Percentiles rank a stretch among this genome's conserved stretches.
Conservation (phyloP, 108 stramenopile genomes). For the Nannochloropsis salina region DNA sequence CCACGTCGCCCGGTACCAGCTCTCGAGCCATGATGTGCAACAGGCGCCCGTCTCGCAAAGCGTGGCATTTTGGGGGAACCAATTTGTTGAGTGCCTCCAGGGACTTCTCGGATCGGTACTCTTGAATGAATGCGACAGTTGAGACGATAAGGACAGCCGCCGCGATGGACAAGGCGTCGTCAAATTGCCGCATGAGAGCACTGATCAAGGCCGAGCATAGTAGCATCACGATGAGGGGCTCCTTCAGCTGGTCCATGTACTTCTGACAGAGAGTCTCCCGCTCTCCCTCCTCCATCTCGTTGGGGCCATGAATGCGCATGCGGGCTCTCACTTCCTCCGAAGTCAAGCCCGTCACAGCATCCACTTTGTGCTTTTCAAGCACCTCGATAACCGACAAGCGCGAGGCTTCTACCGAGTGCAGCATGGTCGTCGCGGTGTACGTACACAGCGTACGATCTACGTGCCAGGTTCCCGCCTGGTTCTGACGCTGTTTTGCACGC, state of each 20-base stretch:
- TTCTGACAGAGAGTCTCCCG: slow-evolving; percentile 49
- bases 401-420: neutral
- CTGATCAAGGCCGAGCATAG: slow-evolving; percentile 71
- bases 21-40: slow-evolving; percentile 67
- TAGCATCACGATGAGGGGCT: slow-evolving; percentile 86
- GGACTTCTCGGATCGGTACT: slow-evolving; percentile 77
- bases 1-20: slow-evolving; percentile 87
- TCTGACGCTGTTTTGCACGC: no score
- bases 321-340: neutral
- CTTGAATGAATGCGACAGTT: slow-evolving; percentile 88
- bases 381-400: slow-evolving; percentile 12
- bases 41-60: slow-evolving; percentile 69
- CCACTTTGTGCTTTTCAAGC: slow-evolving; percentile 10
- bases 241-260: slow-evolving; percentile 75
- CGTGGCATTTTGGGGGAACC: slow-evolving; percentile 75
- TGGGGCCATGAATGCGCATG: slow-evolving; percentile 34
- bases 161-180: slow-evolving; percentile 85
- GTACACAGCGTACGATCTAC: no score
- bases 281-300: slow-evolving; percentile 41
- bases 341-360: neutral
- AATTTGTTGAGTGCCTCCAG: slow-evolving; percentile 76
- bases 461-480: no score
- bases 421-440: neutral
- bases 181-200: slow-evolving; percentile 66
- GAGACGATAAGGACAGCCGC: slow-evolving; percentile 81